Conservation (phyloP, 192 early-diverging fungal genomes). For the Thamnidium elegans region DNA sequence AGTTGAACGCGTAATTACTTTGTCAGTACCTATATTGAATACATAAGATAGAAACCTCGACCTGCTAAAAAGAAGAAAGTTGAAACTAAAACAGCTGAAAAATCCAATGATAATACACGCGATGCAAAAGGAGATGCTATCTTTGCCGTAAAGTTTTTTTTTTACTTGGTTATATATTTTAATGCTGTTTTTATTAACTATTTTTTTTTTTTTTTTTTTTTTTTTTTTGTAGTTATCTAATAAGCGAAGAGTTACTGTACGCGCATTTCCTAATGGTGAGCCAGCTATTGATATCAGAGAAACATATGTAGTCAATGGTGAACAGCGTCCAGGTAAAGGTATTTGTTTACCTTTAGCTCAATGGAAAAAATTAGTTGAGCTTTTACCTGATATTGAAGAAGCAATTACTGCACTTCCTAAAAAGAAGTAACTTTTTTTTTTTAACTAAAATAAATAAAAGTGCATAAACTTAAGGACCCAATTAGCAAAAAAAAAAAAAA, state of each 20-base stretch:
- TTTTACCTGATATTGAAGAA: conserved; percentile 22
- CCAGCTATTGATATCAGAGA: conserved; percentile 24
- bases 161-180: not conserved
- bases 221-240: not conserved
- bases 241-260: conserved; percentile 23
- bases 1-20: too few relatives aligned
- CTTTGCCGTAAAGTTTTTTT: not conserved
- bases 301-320: conserved; percentile 12
- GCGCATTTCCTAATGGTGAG: conserved; percentile 21
- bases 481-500: too few relatives aligned
- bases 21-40: too few relatives aligned
- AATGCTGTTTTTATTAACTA: too few relatives aligned
- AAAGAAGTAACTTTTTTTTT: not conserved
- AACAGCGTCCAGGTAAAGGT: conserved; percentile 26
- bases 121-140: not conserved
- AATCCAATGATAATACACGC: not conserved
- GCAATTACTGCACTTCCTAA: conserved; percentile 10
- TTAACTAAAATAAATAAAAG: too few relatives aligned
- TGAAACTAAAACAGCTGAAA: too few relatives aligned
- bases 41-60: too few relatives aligned
- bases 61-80: too few relatives aligned
- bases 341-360: conserved; percentile 24
- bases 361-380: conserved; percentile 18
- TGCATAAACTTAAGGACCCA: too few relatives aligned
- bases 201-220: not conserved